These are phyloP conservation scores for Lactarius trivialis DNA, from an alignment of 768 basidiomycete genomes.

Conservation along the genomic window DNA sequence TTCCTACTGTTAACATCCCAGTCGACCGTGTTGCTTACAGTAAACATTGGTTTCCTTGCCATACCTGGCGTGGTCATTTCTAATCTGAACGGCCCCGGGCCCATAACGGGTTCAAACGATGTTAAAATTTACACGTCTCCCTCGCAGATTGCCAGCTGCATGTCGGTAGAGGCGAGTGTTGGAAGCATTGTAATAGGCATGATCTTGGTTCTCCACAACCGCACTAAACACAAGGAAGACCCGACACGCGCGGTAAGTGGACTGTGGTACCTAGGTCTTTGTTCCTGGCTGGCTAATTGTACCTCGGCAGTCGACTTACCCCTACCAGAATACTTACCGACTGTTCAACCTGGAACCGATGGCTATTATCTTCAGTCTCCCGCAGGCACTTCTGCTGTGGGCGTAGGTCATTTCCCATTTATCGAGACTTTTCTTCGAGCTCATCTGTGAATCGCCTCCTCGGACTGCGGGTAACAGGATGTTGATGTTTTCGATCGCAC, in stretches of 20 bases:
- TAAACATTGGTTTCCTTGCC: slow-evolving; percentile 31
- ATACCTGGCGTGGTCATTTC: slow-evolving; percentile 26
- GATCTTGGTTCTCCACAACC: slow-evolving; percentile 16
- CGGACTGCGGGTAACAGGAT: slow-evolving; percentile 6
- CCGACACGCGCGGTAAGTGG: neutral
- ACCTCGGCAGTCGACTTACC: slow-evolving; percentile 23
- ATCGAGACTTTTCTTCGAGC: too few relatives aligned
- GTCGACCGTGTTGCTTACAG: slow-evolving; percentile 31
- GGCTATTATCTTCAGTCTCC: slow-evolving; percentile 47
- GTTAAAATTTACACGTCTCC: neutral
- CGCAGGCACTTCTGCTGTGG: slow-evolving; percentile 52
- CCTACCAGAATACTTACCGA: slow-evolving; percentile 6
- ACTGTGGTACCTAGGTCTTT: neutral
- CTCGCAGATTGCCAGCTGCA: slow-evolving; percentile 12
- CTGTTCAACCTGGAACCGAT: slow-evolving; percentile 24
- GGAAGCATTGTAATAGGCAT: slow-evolving; percentile 19
- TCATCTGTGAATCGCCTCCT: too few relatives aligned
- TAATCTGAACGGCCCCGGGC: neutral
- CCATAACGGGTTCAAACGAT: neutral
- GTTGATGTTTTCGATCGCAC: slow-evolving; percentile 1
- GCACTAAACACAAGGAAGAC: slow-evolving; percentile 2
- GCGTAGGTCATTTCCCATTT: slow-evolving; percentile 35
- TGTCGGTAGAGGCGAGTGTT: slow-evolving; percentile 11
- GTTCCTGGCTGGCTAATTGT: neutral
- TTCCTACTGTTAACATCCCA: neutral